Evolutionary conservation across 257 asterid genomes (phyloP), one percentile per base, ranked within the genome.

Genomic region (Orobanche coerulescens): DNA sequence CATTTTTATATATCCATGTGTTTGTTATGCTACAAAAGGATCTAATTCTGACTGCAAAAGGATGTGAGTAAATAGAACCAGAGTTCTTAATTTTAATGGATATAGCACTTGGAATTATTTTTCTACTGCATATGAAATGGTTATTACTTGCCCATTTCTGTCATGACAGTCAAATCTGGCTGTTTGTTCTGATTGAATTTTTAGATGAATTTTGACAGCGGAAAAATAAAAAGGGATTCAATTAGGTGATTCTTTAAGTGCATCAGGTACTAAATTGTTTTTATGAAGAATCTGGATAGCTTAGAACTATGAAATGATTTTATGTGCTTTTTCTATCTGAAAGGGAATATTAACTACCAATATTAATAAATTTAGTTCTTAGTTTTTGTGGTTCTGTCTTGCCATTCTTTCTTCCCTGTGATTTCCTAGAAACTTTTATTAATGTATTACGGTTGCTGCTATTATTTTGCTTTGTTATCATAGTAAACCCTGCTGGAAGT

Each of bases 371-470:
- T 30, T 2, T 30, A 30, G 7, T 30, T 30, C 57, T 2, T 15
- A 22, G 15, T 40, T 16, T 34, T 13, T 13, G 52, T 6, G 14
- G 13, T 20, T 63, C 53, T 26, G 25, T 23, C 22, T 15, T 62
- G 46, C 66, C 37, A 33, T n/a, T 25, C 64, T 47, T 4, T n/a
- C n/a, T 33, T 54, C n/a, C 42, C 37, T 68, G 49, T 19, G 55
- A 51, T 37, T 72, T 22, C 22, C 56, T 57, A 22, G 23, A 43
- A 14, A 54, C 43, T 59, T 58, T 51, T 30, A 42, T 25, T 15
- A 15, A 15, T 71, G 31, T 43, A 25, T 24, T 55, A 33, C 4
- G 37, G 18, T 11, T 24, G 18, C 31, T 58, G 51, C 43, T 70
- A 3, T 43, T 39, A 23, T 20, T 42, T 3, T 61, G 4, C 7